Percentiles rank a stretch among this genome's conserved stretches.
These are phyloP conservation scores for Suhomyces emberorum DNA, from an alignment of 805 yeast genomes.

Conservation along the genomic window DNA sequence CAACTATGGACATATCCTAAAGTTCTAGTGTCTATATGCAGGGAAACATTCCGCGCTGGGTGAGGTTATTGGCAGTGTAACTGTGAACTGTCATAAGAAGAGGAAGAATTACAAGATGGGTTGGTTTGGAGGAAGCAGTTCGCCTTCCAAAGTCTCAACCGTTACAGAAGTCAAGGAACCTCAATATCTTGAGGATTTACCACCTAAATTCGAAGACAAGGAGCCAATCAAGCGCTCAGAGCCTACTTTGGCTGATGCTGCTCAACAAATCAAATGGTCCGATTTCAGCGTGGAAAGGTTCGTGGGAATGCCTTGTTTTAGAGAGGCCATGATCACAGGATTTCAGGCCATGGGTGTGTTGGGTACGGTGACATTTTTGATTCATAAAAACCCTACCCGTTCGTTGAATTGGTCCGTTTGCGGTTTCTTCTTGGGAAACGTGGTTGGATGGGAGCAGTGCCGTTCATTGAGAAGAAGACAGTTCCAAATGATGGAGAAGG, in stretches of 20 bases:
- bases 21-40: too few species aligned
- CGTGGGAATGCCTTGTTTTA: constrained; percentile 67
- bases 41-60: too few species aligned
- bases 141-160: constrained; percentile 36
- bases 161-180: constrained; percentile 28
- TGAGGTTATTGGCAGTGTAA: too few species aligned
- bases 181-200: constrained; percentile 47
- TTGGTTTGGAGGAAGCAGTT: constrained; percentile 38
- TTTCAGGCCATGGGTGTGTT: constrained; percentile 68
- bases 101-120: too few species aligned
- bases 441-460: constrained; percentile 93
- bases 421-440: constrained; percentile 74
- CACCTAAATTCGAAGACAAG: constrained; percentile 47
- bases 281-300: constrained; percentile 54
- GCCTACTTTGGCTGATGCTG: constrained; percentile 34
- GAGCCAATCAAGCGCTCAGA: constrained; percentile 15
- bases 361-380: constrained; percentile 62
- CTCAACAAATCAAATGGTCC: constrained; percentile 38
- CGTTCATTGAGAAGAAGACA: constrained; percentile 65
- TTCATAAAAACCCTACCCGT: constrained; percentile 57
- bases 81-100: too few species aligned
- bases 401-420: constrained; percentile 82
- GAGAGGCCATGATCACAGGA: constrained; percentile 77
- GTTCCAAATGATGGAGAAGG: constrained; percentile 63
- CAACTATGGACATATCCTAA: too few species aligned